phyloP scores from a whole-genome alignment of 306 rosid genomes.

The Trifolium repens region DNA sequence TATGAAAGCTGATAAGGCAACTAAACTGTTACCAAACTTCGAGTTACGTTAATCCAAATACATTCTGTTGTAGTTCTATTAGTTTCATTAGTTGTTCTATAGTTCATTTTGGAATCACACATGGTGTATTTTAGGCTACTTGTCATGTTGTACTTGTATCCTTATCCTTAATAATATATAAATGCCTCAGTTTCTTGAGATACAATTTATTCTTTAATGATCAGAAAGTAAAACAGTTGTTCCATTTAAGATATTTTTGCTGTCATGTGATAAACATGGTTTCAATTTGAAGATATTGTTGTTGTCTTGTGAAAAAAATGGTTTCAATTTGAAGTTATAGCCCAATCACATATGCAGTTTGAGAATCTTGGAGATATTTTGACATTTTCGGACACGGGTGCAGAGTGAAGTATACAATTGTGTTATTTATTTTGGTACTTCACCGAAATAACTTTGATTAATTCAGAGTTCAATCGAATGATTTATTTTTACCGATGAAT shows the following conservation, averaged over 20 bases:
- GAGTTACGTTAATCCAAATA: slow-evolving; percentile 10
- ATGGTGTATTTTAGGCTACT: neutral
- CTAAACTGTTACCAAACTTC: slow-evolving; percentile 1
- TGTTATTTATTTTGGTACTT: too few species aligned
- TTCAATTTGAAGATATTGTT: neutral
- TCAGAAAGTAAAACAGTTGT: neutral
- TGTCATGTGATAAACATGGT: neutral
- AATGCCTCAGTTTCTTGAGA: neutral
- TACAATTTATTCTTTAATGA: too few species aligned
- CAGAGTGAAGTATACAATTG: too few species aligned
- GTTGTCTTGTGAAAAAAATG: neutral
- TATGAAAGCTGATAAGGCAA: slow-evolving; percentile 2
- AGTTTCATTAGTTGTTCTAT: neutral
- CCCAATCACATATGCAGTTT: too few species aligned
- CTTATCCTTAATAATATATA: neutral
- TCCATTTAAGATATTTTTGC: neutral
- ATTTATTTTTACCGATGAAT: too few species aligned
- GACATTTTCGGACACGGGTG: too few species aligned
- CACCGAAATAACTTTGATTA: too few species aligned
- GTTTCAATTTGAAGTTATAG: neutral
- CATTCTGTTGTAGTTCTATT: slow-evolving; percentile 5
- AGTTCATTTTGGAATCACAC: slow-evolving; percentile 1
- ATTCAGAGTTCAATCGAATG: neutral
- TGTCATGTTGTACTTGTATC: neutral
- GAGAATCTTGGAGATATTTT: too few species aligned